These are phyloP conservation scores for Ophiocordyceps australis DNA, from an alignment of 2,329 filamentous ascomycete species.

Conservation along the genomic window DNA sequence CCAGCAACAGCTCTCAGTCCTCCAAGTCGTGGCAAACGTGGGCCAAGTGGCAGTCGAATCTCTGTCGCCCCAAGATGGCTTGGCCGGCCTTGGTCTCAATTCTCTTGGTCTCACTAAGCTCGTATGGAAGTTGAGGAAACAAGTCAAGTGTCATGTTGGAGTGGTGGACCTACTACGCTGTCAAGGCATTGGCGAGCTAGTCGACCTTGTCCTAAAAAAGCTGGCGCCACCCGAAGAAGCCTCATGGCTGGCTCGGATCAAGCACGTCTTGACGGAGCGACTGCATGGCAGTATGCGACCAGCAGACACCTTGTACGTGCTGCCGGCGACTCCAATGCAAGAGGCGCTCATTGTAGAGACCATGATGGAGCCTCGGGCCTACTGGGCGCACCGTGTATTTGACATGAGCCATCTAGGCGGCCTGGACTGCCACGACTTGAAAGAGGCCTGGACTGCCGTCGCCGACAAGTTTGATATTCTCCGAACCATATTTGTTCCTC, in stretches of 20 bases:
- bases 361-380: conserved; percentile 14
- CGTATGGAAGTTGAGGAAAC: conserved; percentile 6
- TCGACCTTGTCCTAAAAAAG: conserved; percentile 4
- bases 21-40: conserved; percentile 4
- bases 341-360: conserved; percentile 19
- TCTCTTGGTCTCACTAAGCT: conserved; percentile 8
- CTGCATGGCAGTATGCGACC: conserved; percentile 4
- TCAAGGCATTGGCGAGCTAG: conserved; percentile 6
- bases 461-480: conserved; percentile 13
- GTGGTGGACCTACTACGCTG: conserved; percentile 9
- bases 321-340: conserved; percentile 15
- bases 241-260: conserved; percentile 3
- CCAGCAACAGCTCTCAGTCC: conserved; percentile 3
- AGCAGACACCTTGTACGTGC: conserved; percentile 4
- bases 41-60: conserved; percentile 2
- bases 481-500: conserved; percentile 15
- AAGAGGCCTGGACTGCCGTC: conserved; percentile 11
- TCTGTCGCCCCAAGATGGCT: conserved; percentile 5
- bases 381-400: conserved; percentile 20
- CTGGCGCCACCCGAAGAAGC: neutral
- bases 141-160: conserved; percentile 5
- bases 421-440: conserved; percentile 10
- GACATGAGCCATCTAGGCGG: conserved; percentile 7
- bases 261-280: conserved; percentile 3
- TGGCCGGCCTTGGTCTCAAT: conserved; percentile 7